Evolutionary conservation across 108 stramenopile genomes (phyloP).

Genomic region (Craspedostauros australis): DNA sequence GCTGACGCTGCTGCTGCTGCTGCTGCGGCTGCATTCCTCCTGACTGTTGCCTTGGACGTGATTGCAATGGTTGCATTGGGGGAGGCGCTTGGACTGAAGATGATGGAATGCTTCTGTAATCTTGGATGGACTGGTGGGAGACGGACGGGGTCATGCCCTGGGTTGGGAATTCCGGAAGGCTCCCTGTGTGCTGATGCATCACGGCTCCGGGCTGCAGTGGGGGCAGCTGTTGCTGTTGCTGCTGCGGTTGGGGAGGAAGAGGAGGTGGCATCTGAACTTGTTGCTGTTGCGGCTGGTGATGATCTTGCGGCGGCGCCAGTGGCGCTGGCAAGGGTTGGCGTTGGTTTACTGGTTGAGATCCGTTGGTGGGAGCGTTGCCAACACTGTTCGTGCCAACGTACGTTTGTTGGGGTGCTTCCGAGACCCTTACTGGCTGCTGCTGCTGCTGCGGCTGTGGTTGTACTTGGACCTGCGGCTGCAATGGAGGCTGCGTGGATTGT

Average conservation of each 20-base stretch:
- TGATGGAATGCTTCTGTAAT: constrained; percentile 11
- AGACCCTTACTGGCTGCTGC: no score
- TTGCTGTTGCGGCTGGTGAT: constrained; percentile 14
- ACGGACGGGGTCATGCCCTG: no score
- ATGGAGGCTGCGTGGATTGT: constrained; percentile 15
- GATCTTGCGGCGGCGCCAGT: not conserved
- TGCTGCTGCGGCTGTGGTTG: constrained; percentile 13
- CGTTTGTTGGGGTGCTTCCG: no score
- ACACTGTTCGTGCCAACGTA: no score
- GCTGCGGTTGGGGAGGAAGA: no score
- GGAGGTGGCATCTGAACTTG: no score
- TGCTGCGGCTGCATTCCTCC: constrained; percentile 21
- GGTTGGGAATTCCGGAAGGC: no score
- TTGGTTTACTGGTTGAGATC: not conserved
- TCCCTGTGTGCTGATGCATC: no score
- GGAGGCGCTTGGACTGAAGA: not conserved
- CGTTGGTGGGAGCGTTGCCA: no score
- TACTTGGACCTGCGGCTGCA: not conserved
- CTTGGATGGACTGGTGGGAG: not conserved
- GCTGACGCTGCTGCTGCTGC: constrained; percentile 24
- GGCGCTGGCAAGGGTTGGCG: constrained; percentile 14
- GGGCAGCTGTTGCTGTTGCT: constrained; percentile 18
- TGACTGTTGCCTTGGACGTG: constrained; percentile 8
- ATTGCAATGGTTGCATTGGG: constrained; percentile 11
- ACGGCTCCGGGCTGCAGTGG: no score